phyloP scores from a whole-genome alignment of 1,139 yeast species.

The Martiniozyma asiatica region DNA sequence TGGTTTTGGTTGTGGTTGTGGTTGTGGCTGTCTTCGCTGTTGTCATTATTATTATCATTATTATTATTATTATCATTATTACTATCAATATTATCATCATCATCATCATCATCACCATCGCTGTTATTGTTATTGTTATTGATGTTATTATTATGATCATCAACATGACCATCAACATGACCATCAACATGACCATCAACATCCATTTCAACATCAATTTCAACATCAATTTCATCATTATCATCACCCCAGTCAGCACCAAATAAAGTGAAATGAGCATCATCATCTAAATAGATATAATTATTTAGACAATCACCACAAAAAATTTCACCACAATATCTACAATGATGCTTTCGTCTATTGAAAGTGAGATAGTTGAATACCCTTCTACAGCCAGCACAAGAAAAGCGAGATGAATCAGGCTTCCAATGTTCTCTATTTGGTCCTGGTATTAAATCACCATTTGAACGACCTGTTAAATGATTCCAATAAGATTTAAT shows the following conservation, averaged over 20 bases:
- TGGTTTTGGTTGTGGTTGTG: too few relatives aligned
- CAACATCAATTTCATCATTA: constrained; percentile 1
- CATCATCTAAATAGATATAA: constrained; percentile 46
- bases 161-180: constrained; percentile 38
- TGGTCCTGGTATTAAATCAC: constrained; percentile 30
- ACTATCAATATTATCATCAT: not conserved
- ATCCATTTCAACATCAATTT: constrained; percentile 29
- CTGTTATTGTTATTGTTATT: not conserved
- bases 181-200: not conserved
- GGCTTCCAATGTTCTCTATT: constrained; percentile 70
- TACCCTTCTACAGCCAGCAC: constrained; percentile 57
- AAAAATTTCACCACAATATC: constrained; percentile 86
- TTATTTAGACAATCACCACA: constrained; percentile 60
- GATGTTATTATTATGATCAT: constrained; percentile 6
- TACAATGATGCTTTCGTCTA: constrained; percentile 76
- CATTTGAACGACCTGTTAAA: constrained; percentile 6
- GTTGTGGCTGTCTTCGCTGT: too few relatives aligned
- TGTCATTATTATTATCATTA: constrained; percentile 40
- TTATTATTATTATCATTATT: not conserved
- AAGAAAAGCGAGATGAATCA: constrained; percentile 49
- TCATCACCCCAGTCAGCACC: constrained; percentile 14
- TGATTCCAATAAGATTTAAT: constrained; percentile 19
- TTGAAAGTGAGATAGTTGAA: constrained; percentile 55
- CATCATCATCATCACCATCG: not conserved
- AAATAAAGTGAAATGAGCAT: constrained; percentile 67